Evolutionary conservation across 1,284 basidiomycete genomes (phyloP).

Genomic region (Wolfiporia cocos): DNA sequence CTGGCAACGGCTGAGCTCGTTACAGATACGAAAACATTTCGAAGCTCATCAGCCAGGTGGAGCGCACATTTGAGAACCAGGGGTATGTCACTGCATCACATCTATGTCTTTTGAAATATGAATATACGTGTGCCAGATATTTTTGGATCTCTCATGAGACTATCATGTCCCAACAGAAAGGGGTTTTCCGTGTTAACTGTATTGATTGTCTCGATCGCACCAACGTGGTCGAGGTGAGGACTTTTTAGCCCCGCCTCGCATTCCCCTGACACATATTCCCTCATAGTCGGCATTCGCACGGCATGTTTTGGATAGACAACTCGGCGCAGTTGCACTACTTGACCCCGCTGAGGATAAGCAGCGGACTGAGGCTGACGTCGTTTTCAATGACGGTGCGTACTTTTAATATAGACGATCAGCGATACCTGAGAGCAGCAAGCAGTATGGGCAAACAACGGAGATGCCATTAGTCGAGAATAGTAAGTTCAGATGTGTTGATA

Average conservation of each 20-base stretch:
- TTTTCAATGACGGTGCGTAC: constrained; percentile 79
- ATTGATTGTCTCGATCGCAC: constrained; percentile 93
- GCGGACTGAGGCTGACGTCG: constrained; percentile 61
- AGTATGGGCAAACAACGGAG: constrained; percentile 97
- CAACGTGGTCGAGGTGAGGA: constrained; percentile 76
- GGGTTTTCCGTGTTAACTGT: constrained; percentile 85
- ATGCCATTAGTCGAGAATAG: constrained; percentile 85
- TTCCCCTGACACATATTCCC: no score
- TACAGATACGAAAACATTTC: constrained; percentile 84
- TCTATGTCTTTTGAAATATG: neutral
- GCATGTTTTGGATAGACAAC: constrained; percentile 73
- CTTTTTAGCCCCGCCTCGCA: neutral
- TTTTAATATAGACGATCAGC: constrained; percentile 14
- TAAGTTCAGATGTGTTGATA: constrained; percentile 32
- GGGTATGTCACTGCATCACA: constrained; percentile 38
- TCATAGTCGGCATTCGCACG: constrained; percentile 83
- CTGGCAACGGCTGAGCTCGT: constrained; percentile 4
- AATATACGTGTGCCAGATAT: constrained; percentile 42
- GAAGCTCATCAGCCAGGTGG: constrained; percentile 67
- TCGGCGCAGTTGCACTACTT: constrained; percentile 73
- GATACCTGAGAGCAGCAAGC: constrained; percentile 9
- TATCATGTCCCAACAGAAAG: constrained; percentile 76
- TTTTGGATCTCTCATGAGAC: constrained; percentile 77
- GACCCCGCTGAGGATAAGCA: constrained; percentile 42
- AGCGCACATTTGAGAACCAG: constrained; percentile 70